Conservation (phyloP, 495 filamentous ascomycete genomes). For the Aspergillus mulundensis region DNA sequence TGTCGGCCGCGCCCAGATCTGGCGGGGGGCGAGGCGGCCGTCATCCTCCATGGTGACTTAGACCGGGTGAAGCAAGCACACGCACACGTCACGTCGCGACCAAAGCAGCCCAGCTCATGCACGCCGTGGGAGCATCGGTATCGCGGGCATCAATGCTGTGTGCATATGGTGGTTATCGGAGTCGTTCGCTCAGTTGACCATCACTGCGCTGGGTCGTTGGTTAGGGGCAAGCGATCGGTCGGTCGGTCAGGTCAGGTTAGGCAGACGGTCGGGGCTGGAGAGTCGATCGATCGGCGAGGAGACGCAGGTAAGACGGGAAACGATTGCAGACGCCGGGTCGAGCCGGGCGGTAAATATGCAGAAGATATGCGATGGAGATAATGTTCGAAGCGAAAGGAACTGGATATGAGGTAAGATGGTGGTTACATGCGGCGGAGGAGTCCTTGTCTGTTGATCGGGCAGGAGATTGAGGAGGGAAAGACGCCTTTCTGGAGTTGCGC, state of each 20-base stretch:
- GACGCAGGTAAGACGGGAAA: background rate
- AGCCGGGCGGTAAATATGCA: background rate
- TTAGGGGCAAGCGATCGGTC: background rate
- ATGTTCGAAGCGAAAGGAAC: background rate
- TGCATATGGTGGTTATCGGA: background rate
- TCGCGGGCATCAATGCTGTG: slow-evolving; percentile 10
- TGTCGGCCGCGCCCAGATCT: slow-evolving; percentile 52
- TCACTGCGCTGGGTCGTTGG: slow-evolving; percentile 1
- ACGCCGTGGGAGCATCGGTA: slow-evolving; percentile 14
- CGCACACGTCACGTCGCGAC: slow-evolving; percentile 20
- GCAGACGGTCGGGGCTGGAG: slow-evolving; percentile 5
- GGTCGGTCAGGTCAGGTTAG: too few species aligned
- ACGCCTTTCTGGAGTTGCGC: slow-evolving; percentile 7
- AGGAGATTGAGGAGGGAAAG: background rate
- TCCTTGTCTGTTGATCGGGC: background rate
- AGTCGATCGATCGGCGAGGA: background rate
- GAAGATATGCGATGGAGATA: background rate
- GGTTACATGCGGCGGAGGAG: slow-evolving; percentile 7
- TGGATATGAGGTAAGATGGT: background rate
- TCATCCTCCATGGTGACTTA: slow-evolving; percentile 33
- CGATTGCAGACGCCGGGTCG: background rate
- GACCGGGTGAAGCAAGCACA: slow-evolving; percentile 1
- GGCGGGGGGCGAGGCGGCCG: slow-evolving; percentile 38
- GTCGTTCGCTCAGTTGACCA: slow-evolving; percentile 9
- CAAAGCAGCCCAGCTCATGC: slow-evolving; percentile 26